Evolutionary conservation across 805 yeast genomes (phyloP).

Genomic region (Huiozyma naganishii): DNA sequence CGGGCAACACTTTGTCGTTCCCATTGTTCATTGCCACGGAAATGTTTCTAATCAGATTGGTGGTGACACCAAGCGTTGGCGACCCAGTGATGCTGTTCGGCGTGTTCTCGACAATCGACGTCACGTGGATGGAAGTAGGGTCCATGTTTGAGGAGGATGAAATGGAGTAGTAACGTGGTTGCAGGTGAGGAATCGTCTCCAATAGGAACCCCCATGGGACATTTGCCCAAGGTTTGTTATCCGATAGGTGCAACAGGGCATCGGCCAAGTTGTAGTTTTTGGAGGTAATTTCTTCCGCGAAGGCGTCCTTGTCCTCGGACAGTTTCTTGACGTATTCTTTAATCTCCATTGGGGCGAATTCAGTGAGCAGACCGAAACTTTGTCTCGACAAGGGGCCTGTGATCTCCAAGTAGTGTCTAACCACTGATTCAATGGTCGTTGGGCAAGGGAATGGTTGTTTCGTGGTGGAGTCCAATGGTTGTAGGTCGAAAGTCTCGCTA

Average conservation of each 20-base stretch:
- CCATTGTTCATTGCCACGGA: slow-evolving; percentile 46
- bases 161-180: slow-evolving; percentile 93
- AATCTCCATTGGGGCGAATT: slow-evolving; percentile 67
- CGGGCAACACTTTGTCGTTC: slow-evolving; percentile 26
- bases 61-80: slow-evolving; percentile 64
- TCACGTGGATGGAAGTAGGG: slow-evolving; percentile 65
- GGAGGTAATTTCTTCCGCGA: slow-evolving; percentile 52
- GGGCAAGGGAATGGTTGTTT: slow-evolving; percentile 62
- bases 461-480: slow-evolving; percentile 60
- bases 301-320: slow-evolving; percentile 57
- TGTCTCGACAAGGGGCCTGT: slow-evolving; percentile 92
- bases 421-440: slow-evolving; percentile 77
- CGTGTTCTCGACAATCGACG: slow-evolving; percentile 82
- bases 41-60: slow-evolving; percentile 73
- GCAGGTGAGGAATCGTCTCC: slow-evolving; percentile 71
- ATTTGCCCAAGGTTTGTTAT: slow-evolving; percentile 54
- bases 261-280: slow-evolving; percentile 68
- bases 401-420: slow-evolving; percentile 82
- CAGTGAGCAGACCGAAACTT: slow-evolving; percentile 56
- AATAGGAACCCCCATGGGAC: slow-evolving; percentile 80
- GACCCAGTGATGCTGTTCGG: slow-evolving; percentile 19
- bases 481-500: slow-evolving; percentile 49
- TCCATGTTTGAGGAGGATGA: slow-evolving; percentile 79
- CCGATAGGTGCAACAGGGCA: slow-evolving; percentile 50
- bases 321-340: slow-evolving; percentile 34